Evolutionary conservation across 352 stramenopile genomes (phyloP).

Genomic region (Phytophthora idaei): DNA sequence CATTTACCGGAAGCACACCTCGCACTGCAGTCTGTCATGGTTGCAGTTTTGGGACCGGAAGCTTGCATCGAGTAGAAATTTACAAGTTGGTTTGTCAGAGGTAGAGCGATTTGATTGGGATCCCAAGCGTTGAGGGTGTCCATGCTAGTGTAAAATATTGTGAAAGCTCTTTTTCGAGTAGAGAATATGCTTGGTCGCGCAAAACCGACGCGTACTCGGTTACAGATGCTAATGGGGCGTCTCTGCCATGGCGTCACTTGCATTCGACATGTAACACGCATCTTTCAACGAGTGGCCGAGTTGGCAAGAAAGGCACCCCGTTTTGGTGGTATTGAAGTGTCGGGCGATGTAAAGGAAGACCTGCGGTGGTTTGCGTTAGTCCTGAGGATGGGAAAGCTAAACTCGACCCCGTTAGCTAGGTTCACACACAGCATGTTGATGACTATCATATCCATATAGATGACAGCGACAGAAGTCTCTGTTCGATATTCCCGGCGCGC

Average conservation of each 20-base stretch:
- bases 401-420: slow-evolving; percentile 1
- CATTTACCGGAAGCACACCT: background rate
- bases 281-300: slow-evolving; percentile 13
- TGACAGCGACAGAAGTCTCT: slow-evolving; percentile 2
- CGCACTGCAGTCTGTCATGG: background rate
- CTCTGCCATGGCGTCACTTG: slow-evolving; percentile 21
- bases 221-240: slow-evolving; percentile 13
- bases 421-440: background rate
- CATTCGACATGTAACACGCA: slow-evolving; percentile 2
- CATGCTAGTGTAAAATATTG: slow-evolving; percentile 12
- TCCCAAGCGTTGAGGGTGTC: slow-evolving; percentile 4
- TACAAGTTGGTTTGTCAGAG: slow-evolving; percentile 10
- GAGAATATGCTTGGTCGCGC: background rate
- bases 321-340: background rate
- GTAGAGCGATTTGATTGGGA: slow-evolving; percentile 14
- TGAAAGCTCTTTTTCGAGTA: slow-evolving; percentile 6
- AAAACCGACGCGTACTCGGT: slow-evolving; percentile 2
- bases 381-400: slow-evolving; percentile 2
- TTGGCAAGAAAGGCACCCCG: background rate
- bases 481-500: slow-evolving; percentile 2
- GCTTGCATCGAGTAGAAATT: slow-evolving; percentile 31
- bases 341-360: background rate
- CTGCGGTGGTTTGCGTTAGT: slow-evolving; percentile 11
- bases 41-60: slow-evolving; percentile 9
- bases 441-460: slow-evolving; percentile 13